Evolutionary conservation across 2,329 filamentous ascomycete genomes (phyloP), one percentile per base, ranked within the genome.

Genomic region (Beauveria caledonica): DNA sequence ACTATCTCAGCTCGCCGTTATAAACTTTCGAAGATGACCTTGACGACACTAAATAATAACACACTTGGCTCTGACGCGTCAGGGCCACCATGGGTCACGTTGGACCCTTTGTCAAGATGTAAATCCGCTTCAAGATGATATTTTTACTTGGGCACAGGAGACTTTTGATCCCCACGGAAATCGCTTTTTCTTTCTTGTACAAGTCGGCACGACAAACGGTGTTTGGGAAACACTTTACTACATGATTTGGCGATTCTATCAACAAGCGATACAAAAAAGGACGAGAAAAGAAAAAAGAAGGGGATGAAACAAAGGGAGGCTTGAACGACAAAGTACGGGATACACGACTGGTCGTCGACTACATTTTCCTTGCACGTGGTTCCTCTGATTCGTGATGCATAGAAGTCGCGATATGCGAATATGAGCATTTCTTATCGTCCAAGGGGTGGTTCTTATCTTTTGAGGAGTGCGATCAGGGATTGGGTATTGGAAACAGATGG

Each of bases 11-110:
- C 76, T 81, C 65, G 79, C 79, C 39, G 73, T 81, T 40, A 81
- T 81, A 62, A 79, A 78, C 66, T 81, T 81, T 63, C 73, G 77
- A 66, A 73, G 72, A 72, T 77, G 66, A 66, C 45, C 33, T 25
- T 57, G 46, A 51, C n/a, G 33, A 53, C 36, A 13, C 33, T 33
- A 10, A 23, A 19, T 45, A 23, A 36, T 50, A 25, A 51, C 45
- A 40, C 21, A 9, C 21, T 33, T 19, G 23, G 23, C 27, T 42
- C 27, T 58, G 21, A 48, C 7, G 36, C 27, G 17, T 27, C 25
- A 36, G 9, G 48, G 40, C 46, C n/a, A 33, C 17, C 25, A 19
- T 27, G 17, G 48, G 48, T 17, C 25, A 33, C 48, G 17, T 9
- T 29, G 9, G 29, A 27, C 54, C 27, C 42, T 15, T 10, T 40